Base-by-base conservation (phyloP, 2,329 filamentous ascomycete species). In the Penicillium paneum region DNA sequence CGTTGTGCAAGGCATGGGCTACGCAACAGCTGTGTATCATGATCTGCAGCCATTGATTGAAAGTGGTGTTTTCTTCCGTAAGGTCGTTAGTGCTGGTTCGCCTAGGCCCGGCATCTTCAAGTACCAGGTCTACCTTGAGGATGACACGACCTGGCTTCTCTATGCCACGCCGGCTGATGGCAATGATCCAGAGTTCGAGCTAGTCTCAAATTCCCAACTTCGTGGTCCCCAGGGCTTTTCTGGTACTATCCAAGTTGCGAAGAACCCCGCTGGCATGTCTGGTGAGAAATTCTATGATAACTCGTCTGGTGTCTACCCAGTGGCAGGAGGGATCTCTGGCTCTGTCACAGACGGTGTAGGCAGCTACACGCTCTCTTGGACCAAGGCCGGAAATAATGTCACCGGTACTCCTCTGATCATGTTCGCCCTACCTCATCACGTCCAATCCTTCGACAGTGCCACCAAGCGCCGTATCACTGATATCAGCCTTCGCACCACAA, bases 371-470 rank as follows among this genome's bases (percentile, higher is more conserved):
- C 83, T 97, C 54, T 74, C 76, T 0, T 97, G 89, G 76, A 74
- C 77, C n/a, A 93, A 90, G 66, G 81, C 78, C 0, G 93, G 92
- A 6, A 78, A 84, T 34, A 68, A 78, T 15, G 71, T 75, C 7
- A 77, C 82, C 15, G 81, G 78, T 56, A 73, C 71, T 10, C 73
- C 79, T 3, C 77, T 96, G 21, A 78, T 94, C 59, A 94, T 96
- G 86, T 97, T 89, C 70, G 90, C 89, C 15, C 76, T 99, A 44
- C 91, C 92, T 21, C 94, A 97, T 71, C 94, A 97, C 62, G 70
- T 90, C 3, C 77, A 84, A 31, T 91, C 89, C 0, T 92, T 97
- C 57, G 83, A 90, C 60, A 63, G 71, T 0, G 72, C 73, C 1
- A 84, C 83, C 8, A 75, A 74, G 11, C 74, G 78, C 24, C 76